Conservation (phyloP, 192 early-diverging fungal genomes). For the Linnemannia elongata region DNA sequence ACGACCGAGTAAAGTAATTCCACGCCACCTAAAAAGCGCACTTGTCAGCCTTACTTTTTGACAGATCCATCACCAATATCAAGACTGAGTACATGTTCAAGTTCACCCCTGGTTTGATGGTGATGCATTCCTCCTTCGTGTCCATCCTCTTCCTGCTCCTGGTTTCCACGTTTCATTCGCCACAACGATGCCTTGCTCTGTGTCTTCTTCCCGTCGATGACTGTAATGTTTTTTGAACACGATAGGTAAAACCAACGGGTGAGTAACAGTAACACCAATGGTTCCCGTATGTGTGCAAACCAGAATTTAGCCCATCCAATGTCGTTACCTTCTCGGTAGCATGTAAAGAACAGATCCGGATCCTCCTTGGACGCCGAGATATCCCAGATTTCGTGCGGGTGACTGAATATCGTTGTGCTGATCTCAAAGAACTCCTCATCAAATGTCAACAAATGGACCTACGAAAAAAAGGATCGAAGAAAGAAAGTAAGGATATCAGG, state of each 20-base stretch:
- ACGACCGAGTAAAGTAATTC: neutral
- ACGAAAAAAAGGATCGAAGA: neutral
- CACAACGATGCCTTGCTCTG: constrained; percentile 54
- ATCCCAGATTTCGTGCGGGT: constrained; percentile 75
- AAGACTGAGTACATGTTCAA: constrained; percentile 49
- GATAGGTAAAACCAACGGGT: neutral
- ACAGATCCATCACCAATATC: constrained; percentile 45
- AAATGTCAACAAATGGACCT: constrained; percentile 83
- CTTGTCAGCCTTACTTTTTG: constrained; percentile 32
- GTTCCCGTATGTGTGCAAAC: neutral
- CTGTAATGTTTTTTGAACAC: neutral
- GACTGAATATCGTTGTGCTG: constrained; percentile 67
- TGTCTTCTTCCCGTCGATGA: constrained; percentile 35
- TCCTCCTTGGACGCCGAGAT: constrained; percentile 73
- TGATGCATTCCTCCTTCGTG: constrained; percentile 34
- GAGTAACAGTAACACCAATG: too few species aligned
- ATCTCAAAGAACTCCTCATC: constrained; percentile 81
- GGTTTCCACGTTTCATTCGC: constrained; percentile 31
- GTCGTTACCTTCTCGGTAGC: constrained; percentile 60
- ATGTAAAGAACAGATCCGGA: constrained; percentile 73
- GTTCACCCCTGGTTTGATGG: constrained; percentile 38
- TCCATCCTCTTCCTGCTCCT: constrained; percentile 28
- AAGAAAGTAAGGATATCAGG: neutral
- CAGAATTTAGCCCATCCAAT: neutral
- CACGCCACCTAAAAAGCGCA: neutral